A percentile compares a stretch with the other conserved stretches of the same genome.
phyloP scores from a whole-genome alignment of 2,329 filamentous ascomycete genomes.

The Fusarium staphyleae region DNA sequence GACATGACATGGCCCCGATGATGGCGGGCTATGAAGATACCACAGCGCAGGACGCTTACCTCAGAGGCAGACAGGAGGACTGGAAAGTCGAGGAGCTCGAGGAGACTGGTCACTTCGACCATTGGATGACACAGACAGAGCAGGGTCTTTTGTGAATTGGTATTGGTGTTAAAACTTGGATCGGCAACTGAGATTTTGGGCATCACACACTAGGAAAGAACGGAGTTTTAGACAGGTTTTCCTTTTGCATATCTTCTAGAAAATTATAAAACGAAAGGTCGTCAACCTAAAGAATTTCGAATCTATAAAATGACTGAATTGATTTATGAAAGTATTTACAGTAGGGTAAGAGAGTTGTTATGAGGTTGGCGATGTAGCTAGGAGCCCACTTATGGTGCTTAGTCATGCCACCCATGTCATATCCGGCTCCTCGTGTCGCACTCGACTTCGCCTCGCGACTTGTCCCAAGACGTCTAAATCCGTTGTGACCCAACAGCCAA shows the following conservation, averaged over 20 bases:
- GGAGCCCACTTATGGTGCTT: constrained; percentile 14
- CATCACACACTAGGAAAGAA: constrained; percentile 19
- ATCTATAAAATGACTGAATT: not conserved
- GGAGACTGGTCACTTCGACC: constrained; percentile 42
- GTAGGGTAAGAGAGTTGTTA: too few relatives aligned
- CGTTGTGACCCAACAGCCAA: constrained; percentile 9
- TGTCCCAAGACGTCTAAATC: constrained; percentile 29
- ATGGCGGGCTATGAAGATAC: constrained; percentile 19
- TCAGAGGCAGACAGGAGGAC: constrained; percentile 45
- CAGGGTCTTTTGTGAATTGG: constrained; percentile 25
- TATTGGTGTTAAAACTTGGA: not conserved
- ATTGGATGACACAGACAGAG: constrained; percentile 45
- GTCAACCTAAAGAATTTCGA: not conserved
- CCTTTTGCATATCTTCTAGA: constrained; percentile 7
- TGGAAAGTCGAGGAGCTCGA: constrained; percentile 48
- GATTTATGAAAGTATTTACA: not conserved
- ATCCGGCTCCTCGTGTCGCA: not conserved
- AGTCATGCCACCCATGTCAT: constrained; percentile 34
- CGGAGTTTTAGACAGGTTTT: constrained; percentile 25
- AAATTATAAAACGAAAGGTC: not conserved
- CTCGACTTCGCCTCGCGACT: constrained; percentile 21
- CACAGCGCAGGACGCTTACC: constrained; percentile 40
- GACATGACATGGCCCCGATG: constrained; percentile 16
- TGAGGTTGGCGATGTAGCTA: too few relatives aligned
- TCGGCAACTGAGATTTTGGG: constrained; percentile 1